These are phyloP conservation scores for Imleria badia DNA, from an alignment of 768 basidiomycete genomes.

Conservation along the genomic window DNA sequence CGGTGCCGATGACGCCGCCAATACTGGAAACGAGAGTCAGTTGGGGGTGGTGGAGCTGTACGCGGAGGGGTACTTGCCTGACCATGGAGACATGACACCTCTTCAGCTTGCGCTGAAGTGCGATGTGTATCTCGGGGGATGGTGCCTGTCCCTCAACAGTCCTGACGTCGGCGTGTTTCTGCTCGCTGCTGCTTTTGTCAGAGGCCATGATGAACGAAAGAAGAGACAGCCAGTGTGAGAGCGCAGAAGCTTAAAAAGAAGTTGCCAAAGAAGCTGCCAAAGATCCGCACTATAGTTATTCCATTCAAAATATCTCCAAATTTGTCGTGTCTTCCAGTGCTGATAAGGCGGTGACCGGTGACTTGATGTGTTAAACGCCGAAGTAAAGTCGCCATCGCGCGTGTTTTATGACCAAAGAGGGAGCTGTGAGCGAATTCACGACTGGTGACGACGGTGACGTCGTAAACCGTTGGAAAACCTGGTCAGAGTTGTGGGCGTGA, in stretches of 20 bases:
- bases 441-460: no score
- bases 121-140: background rate
- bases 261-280: no score
- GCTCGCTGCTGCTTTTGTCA: background rate
- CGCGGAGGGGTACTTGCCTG: background rate
- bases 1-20: constrained; percentile 1
- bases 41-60: background rate
- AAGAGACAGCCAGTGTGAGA: background rate
- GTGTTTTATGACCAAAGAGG: no score
- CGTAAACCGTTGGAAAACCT: no score
- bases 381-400: no score
- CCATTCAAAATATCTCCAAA: no score
- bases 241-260: background rate
- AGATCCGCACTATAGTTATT: no score
- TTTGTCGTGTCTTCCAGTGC: no score
- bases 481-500: no score
- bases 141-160: background rate
- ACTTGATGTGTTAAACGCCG: no score
- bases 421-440: no score
- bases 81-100: constrained; percentile 6
- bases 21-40: background rate
- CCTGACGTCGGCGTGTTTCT: background rate
- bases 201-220: background rate
- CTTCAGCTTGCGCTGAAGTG: background rate
- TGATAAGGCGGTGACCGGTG: no score